Base-by-base conservation (phyloP, 2,329 filamentous ascomycete genomes). In the Penicillium sp. region DNA sequence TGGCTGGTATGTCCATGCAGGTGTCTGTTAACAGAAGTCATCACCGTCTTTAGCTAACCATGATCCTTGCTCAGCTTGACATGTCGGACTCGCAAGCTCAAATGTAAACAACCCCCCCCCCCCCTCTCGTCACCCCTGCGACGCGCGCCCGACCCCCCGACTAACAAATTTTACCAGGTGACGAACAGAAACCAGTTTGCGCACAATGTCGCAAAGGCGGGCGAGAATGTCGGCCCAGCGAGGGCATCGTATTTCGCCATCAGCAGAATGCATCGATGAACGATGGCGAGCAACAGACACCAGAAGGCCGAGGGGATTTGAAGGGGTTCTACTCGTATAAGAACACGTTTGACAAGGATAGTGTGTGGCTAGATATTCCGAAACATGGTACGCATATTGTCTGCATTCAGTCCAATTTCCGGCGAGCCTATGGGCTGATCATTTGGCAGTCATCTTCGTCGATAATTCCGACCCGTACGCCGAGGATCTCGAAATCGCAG, bases 251-350 rank as follows among this genome's bases (percentile, higher is more conserved):
- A 49, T 90, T 89, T 70, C 84, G 87, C 59, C 88, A 90, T 74
- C 87, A 89, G 70, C 87, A 89, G 75, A 89, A 89, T 82, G 86
- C 87, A 33, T 88, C 86, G 22, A 87, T 89, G 86, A 89, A 89
- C 62, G 82, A 84, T 53, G 71, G 74, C 40, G 76, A 77, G 15
- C 78, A 80, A 49, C 79, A 81, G 15, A 67, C 71, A 12, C 71
- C 73, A 5, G 72, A 73, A 61, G 75, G 71, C 15, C 74, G 76
- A 47, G 82, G 80, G 38, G 80, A 79, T 54, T 75, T 89, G 63
- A 85, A 85, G 63, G 83, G 84, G 19, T 89, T 89, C 73, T 89
- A 88, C 72, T 85, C 85, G 26, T 89, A 89, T 74, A 88, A 87
- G 71, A 87, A 89, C 75, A 88, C 86, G 2, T 89, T 89, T 68